Percentiles rank a stretch among this genome's conserved stretches.
Evolutionary conservation across 1,139 yeast genomes (phyloP).

Genomic region (Yamadazyma mexicana): DNA sequence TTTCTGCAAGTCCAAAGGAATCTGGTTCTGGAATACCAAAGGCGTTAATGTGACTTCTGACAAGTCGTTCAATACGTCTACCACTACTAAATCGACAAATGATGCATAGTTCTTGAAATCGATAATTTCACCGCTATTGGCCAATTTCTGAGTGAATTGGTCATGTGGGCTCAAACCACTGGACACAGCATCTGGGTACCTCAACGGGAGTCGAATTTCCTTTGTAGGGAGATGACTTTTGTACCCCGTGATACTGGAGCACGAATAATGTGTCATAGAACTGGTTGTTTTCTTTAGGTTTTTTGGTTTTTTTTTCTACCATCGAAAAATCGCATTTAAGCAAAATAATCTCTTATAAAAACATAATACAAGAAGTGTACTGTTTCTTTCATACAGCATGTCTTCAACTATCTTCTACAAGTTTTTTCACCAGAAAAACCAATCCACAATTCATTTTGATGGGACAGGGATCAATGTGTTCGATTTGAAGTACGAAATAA

Average conservation of each 20-base stretch:
- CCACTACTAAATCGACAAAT: constrained; percentile 25
- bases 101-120: constrained; percentile 18
- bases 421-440: constrained; percentile 81
- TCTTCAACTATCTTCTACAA: constrained; percentile 87
- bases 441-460: constrained; percentile 82
- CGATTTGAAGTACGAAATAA: constrained; percentile 89
- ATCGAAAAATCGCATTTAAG: background rate
- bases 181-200: constrained; percentile 20
- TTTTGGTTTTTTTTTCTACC: background rate
- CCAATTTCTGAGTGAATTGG: constrained; percentile 21
- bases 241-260: constrained; percentile 27
- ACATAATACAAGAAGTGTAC: background rate
- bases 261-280: constrained; percentile 2
- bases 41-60: constrained; percentile 34
- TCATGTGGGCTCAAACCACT: constrained; percentile 19
- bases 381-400: constrained; percentile 41
- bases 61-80: constrained; percentile 31
- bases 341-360: background rate
- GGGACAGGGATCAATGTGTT: constrained; percentile 96
- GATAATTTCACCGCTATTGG: constrained; percentile 27
- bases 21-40: constrained; percentile 21
- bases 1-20: constrained; percentile 28
- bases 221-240: constrained; percentile 22
- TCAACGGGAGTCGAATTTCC: constrained; percentile 32
- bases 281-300: background rate